Base-by-base conservation (phyloP, 139 green algal genomes). In the Choricystis sp. region DNA sequence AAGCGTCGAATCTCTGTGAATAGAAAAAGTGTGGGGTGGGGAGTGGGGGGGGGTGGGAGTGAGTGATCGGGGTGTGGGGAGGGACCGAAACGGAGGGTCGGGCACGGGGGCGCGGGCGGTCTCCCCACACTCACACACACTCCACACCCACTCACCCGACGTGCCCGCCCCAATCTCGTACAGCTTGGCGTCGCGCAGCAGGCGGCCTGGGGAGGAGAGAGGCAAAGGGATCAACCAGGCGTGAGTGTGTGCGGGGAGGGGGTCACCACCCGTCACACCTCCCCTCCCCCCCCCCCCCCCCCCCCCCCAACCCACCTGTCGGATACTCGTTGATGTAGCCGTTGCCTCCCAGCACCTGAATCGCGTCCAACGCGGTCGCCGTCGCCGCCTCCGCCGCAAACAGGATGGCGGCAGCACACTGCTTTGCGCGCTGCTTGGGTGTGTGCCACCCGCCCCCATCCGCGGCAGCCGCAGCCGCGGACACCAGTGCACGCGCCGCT, bases 151-250 rank as follows among this genome's bases (percentile, higher is more conserved):
- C n/a, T n/a, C n/a, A n/a, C n/a, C 78, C 31, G 60, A 81, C 0
- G 81, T 95, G 14, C 88, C 88, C 9, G 90, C 90, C 0, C 90
- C 90, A 31, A 97, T 97, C 71, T 96, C 90, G 67, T 97, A 97
- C 60, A 97, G 77, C 78, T 97, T 97, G 24, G 90, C 89, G 58
- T 97, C 90, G 0, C 90, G 80, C 71, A 96, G 77, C 27, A 95
- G 55, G 14, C 90, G 75, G 0, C 86, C 89, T 4, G 86, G 40
- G 93, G 0, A 83, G 79, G 63, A 92, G 94, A 25, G 25, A 49
- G 59, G 59, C 4, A n/a, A 63, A 63, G 25, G 40, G 25, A 26
- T 1, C 2, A n/a, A n/a, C n/a, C n/a, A n/a, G n/a, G n/a, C n/a
- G n/a, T n/a, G n/a, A n/a, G n/a, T n/a, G n/a, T n/a, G n/a, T n/a